These are phyloP conservation scores for Peronospora belbahrii DNA, from an alignment of 352 stramenopile genomes.

Conservation along the genomic window DNA sequence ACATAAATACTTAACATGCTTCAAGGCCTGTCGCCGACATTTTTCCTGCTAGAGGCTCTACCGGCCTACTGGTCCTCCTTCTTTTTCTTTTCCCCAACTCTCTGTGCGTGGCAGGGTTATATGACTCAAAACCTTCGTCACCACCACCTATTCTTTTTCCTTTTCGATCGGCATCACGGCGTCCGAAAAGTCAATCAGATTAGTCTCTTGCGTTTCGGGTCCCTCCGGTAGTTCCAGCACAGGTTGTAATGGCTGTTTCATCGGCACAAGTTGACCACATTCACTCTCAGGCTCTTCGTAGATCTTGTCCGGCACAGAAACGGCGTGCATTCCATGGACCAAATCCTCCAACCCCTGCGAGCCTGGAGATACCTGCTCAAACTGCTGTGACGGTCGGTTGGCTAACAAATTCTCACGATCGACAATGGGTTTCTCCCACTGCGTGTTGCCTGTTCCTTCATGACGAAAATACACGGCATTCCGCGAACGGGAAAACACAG, in stretches of 20 bases:
- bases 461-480: conserved; percentile 74
- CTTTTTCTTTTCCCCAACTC: conserved; percentile 19
- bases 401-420: conserved; percentile 34
- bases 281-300: conserved; percentile 24
- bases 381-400: conserved; percentile 23
- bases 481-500: conserved; percentile 67
- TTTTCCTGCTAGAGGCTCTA: conserved; percentile 27
- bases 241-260: conserved; percentile 25
- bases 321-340: conserved; percentile 14
- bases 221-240: conserved; percentile 25
- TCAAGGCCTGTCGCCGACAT: conserved; percentile 1
- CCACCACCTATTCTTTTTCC: conserved; percentile 7
- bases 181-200: conserved; percentile 65
- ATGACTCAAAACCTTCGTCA: conserved; percentile 37
- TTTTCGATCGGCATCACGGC: conserved; percentile 31
- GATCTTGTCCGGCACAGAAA: conserved; percentile 14
- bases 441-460: conserved; percentile 43
- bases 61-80: conserved; percentile 29
- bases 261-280: conserved; percentile 15
- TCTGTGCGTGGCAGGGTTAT: conserved; percentile 23
- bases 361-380: conserved; percentile 27
- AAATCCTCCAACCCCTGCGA: conserved; percentile 29
- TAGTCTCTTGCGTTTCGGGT: conserved; percentile 28
- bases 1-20: conserved; percentile 33
- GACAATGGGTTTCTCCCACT: conserved; percentile 75